These are phyloP conservation scores for Corynespora cassiicola DNA, from an alignment of 2,329 filamentous ascomycete genomes.

Conservation along the genomic window DNA sequence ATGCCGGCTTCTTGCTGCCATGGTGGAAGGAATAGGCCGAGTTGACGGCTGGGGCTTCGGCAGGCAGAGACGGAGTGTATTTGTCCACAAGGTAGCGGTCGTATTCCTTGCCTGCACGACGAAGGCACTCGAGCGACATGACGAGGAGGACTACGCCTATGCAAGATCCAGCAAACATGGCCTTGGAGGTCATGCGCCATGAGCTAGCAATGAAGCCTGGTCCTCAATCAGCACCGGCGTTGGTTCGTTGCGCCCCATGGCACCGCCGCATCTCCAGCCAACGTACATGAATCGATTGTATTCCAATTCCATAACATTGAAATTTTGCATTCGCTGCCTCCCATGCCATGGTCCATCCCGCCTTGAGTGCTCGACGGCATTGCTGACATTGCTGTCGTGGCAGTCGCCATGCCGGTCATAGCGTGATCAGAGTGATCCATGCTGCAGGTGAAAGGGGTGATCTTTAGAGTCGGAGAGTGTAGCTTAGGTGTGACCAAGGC, in stretches of 20 bases:
- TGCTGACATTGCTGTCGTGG: too few relatives aligned
- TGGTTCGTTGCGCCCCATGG: background rate
- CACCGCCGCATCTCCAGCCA: background rate
- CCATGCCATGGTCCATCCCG: too few relatives aligned
- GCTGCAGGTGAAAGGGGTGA: too few relatives aligned
- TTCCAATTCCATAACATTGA: conserved; percentile 88
- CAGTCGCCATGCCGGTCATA: conserved; percentile 14
- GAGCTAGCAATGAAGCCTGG: conserved; percentile 67
- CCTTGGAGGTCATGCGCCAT: conserved; percentile 73
- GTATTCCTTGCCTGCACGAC: conserved; percentile 75
- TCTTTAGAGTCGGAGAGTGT: too few relatives aligned
- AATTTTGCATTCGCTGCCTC: too few relatives aligned
- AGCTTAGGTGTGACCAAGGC: too few relatives aligned
- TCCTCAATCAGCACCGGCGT: background rate
- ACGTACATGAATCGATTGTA: conserved; percentile 67
- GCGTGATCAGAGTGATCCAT: too few relatives aligned
- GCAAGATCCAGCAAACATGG: conserved; percentile 81
- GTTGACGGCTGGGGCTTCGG: conserved; percentile 2
- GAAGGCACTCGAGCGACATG: conserved; percentile 73
- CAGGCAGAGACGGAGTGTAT: conserved; percentile 41
- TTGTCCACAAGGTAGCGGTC: conserved; percentile 70
- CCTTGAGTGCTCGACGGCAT: background rate
- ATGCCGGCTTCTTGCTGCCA: conserved; percentile 15
- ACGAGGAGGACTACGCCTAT: conserved; percentile 79
- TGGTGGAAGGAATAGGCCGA: conserved; percentile 24